Percentiles rank a stretch among this genome's conserved stretches.
These are phyloP conservation scores for Pseudonitzschia multiseries DNA, from an alignment of 108 stramenopile genomes.

Conservation along the genomic window DNA sequence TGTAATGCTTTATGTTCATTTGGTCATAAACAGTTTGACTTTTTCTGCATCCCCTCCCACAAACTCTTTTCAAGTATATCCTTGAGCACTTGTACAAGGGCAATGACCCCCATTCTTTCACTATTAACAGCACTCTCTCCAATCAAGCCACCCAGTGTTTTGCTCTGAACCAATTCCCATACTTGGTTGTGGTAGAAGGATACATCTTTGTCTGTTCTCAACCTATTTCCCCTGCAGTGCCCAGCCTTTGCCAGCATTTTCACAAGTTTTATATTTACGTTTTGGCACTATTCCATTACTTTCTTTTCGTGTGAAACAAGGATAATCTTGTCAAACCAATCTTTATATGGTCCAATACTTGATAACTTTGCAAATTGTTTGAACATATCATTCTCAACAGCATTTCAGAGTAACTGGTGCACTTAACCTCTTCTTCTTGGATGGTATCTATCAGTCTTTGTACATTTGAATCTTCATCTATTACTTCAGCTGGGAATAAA, in stretches of 20 bases:
- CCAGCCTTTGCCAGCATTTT: neutral
- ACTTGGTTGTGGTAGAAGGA: neutral
- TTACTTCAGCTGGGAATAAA: too few relatives aligned
- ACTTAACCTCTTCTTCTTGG: too few relatives aligned
- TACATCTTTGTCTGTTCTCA: neutral
- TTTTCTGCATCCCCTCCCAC: neutral
- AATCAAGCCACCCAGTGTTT: neutral
- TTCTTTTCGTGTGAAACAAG: neutral
- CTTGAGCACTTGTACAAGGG: neutral
- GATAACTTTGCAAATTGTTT: neutral
- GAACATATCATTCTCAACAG: neutral
- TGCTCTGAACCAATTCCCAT: neutral
- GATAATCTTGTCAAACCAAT: neutral
- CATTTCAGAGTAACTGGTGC: too few relatives aligned
- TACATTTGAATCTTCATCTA: too few relatives aligned
- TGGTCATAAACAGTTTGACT: neutral
- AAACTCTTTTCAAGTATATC: neutral
- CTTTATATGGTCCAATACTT: neutral
- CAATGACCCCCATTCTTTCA: neutral
- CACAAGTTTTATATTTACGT: neutral
- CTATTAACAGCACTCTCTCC: neutral
- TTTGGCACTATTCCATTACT: neutral
- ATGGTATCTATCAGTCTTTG: too few relatives aligned
- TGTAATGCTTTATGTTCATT: neutral
- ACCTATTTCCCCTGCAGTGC: too few relatives aligned